Base-by-base conservation (phyloP, 805 yeast species). In the Ogataea trehaloabstinens region DNA sequence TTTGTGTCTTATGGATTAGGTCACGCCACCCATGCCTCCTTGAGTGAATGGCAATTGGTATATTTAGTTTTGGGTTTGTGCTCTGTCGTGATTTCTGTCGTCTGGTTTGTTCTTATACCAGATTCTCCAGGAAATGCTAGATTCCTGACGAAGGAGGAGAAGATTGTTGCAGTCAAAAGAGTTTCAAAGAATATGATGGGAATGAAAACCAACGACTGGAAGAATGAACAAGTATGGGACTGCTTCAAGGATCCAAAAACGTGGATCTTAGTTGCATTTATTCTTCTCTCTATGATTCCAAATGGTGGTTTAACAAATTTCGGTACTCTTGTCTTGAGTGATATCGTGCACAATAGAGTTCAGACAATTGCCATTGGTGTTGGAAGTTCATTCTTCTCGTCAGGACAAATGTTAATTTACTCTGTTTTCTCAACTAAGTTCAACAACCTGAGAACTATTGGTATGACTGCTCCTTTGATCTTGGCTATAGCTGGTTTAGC, bases 1-100 rank as follows among this genome's bases (percentile, higher is more conserved):
- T 51, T 52, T 24, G 28, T 54, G 15, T 28, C 56, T 12, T 65
- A 49, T 37, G 67, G 66, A 4, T 40, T 64, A 18, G 68, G 48
- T 13, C 36, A 45, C 28, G 34, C 55, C 3, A 31, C 50, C 8
- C 20, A 28, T 22, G 31, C 46, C 24, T 16, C 25, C n/a, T 18
- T 60, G 22, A 51, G 42, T 24, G 49, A 48, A 24, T 63, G 68
- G 67, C 51, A 54, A 47, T 42, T 53, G 20, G 25, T 41, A 11
- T 60, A 52, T 44, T 37, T 56, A 7, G 48, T 57, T 28, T 46
- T 61, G 13, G 63, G 63, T 4, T 31, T 49, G 2, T 42, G 49
- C 25, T 59, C 60, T 4, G 45, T 56, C 17, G 29, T 45, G 12
- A 40, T 55, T 43, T 40, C 58, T 32, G 22, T 51, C 15, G 44